Evolutionary conservation across 495 filamentous ascomycete species (phyloP), one percentile per base, ranked within the genome.

Genomic region (Penicillium manginii): DNA sequence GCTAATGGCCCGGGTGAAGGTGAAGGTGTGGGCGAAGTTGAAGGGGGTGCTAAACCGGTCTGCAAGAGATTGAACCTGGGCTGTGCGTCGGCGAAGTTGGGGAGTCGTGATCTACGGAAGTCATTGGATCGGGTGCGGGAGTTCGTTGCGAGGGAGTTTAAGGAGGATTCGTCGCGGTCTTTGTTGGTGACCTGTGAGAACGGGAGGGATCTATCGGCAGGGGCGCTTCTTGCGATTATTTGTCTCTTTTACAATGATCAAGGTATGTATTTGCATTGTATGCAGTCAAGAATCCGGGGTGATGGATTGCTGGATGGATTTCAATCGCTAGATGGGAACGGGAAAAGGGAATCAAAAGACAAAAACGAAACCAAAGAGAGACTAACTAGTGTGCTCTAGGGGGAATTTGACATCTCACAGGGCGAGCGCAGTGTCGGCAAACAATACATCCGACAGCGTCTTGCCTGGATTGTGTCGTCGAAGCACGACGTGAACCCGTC

Each of bases 401-500:
- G 77, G 1, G 47, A 70, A 12, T 78, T 75, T 35, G 63, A 59
- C 50, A 53, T 49, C 19, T 63, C 63, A 23, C 64, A 66, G 42
- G 60, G 59, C 55, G 64, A 72, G 37, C 57, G 70, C 26, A 53
- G 61, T 4, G 81, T 91, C 43, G 83, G 84, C 70, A 97, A 98
- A 71, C 77, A 77, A n/a, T 79, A 87, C 48, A 91, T 97, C 64
- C 83, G 88, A 52, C 84, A 87, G 51, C 81, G 87, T 52, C 78
- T 97, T 15, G 87, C 89, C 8, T 90, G 87, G 79, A 90, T 97
- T 52, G 87, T 90, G 58, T 86, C 83, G 15, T 84, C 86, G 0
- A 81, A 86, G 61, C 86, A 89, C 19, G 86, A 88, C 59, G 86
- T 86, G 15, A 96, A 94, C 67, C 92, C 92, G 0, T 88, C 85